Conservation (phyloP, 2,329 filamentous ascomycete species). For the Teratosphaeria pseudoeucalypti region DNA sequence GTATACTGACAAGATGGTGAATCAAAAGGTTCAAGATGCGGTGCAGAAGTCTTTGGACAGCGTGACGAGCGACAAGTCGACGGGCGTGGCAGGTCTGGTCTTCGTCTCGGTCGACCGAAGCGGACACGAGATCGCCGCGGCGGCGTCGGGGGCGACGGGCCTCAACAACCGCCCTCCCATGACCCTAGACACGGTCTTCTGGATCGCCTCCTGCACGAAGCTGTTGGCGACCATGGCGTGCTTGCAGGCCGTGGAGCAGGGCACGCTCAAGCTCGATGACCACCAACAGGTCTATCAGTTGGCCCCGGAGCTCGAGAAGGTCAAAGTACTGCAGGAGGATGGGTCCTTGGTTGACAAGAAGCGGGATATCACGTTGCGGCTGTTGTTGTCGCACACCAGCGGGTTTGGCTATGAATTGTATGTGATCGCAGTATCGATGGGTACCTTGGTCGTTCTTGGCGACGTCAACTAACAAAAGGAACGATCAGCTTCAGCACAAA, state of each 20-base stretch:
- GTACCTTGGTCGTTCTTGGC: background rate
- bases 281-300: constrained; percentile 28
- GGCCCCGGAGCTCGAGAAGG: constrained; percentile 33
- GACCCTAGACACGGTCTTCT: constrained; percentile 51
- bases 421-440: constrained; percentile 3
- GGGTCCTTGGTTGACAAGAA: constrained; percentile 33
- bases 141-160: constrained; percentile 33
- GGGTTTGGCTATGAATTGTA: constrained; percentile 40
- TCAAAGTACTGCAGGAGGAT: constrained; percentile 33
- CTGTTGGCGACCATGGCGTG: constrained; percentile 34
- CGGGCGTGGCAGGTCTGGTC: constrained; percentile 33
- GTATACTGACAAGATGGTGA: constrained; percentile 14
- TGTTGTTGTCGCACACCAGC: constrained; percentile 42
- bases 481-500: constrained; percentile 31
- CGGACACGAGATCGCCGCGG: constrained; percentile 32
- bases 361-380: constrained; percentile 39
- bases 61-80: constrained; percentile 18
- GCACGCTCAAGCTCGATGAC: constrained; percentile 33
- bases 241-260: constrained; percentile 39
- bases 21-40: constrained; percentile 21
- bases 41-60: constrained; percentile 29
- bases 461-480: background rate
- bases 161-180: constrained; percentile 39
- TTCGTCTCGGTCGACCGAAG: constrained; percentile 36
- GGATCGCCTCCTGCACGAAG: constrained; percentile 44